Base-by-base conservation (phyloP, 768 basidiomycete genomes). In the Tephrocybe sp. region DNA sequence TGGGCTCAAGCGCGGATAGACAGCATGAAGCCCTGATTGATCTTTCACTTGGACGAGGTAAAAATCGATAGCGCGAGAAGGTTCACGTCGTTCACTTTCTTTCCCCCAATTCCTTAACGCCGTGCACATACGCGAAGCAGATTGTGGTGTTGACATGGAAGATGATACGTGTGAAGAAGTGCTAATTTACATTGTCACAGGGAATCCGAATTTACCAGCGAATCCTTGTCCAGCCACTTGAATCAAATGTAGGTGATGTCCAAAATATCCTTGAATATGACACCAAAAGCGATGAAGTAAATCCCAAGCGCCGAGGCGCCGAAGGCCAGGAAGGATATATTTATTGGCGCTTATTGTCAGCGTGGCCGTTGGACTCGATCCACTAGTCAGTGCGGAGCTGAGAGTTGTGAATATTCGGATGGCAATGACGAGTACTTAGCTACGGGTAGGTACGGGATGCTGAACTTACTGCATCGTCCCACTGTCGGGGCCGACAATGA, bases 401-500 rank as follows among this genome's bases (percentile, higher is more conserved):
- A 23, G 40, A 2, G 36, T 34, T n/a, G 33, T 31, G 24, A n/a
- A 11, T 12, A 34, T 37, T 12, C n/a, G 40, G 19, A 23, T 31
- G 34, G 15, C 12, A 25, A n/a, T n/a, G n/a, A n/a, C n/a, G n/a
- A n/a, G n/a, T n/a, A n/a, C n/a, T n/a, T n/a, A 9, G 46, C 23
- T 31, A 36, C 25, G 30, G 48, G 4, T 12, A 25, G 19, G 22
- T 37, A 31, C 21, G 23, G 3, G 16, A 27, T 50, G 33, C 31
- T 47, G 60, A 42, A 12, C 23, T 27, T 4, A 49, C 18, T 9
- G 42, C 10, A 21, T 37, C 18, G 53, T 49, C 48, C 54, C 49
- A 52, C 61, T 56, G 33, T 59, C 60, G 4, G 71, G 64, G 2
- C 70, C 72, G 13, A 69, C 67, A 24, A 73, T 57, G 60, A 76